phyloP scores from a whole-genome alignment of 2,329 filamentous ascomycete genomes.

The Cladosporium halotolerans region DNA sequence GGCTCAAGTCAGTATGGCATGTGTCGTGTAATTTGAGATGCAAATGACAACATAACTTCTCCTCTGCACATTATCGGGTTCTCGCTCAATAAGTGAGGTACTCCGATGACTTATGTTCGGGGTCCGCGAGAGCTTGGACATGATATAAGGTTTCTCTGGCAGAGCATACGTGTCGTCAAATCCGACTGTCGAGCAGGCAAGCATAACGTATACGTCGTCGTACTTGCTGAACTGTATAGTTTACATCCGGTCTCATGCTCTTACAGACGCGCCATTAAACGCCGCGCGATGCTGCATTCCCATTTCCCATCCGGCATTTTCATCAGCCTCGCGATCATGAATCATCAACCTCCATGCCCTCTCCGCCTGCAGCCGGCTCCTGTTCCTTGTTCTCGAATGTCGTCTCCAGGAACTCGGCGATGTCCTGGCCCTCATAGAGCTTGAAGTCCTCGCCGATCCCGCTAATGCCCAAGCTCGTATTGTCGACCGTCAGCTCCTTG shows the following conservation, averaged over 20 bases:
- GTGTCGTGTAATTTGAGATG: too few relatives aligned
- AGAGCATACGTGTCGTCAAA: too few relatives aligned
- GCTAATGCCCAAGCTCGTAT: slow-evolving; percentile 85
- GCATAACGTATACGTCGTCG: not conserved
- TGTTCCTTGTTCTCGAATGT: slow-evolving; percentile 42
- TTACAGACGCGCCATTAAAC: not conserved
- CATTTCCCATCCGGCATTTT: not conserved
- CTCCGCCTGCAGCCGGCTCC: slow-evolving; percentile 27
- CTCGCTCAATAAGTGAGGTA: too few relatives aligned
- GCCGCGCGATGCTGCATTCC: not conserved
- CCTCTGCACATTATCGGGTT: too few relatives aligned
- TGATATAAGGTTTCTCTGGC: too few relatives aligned
- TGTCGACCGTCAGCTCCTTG: slow-evolving; percentile 94
- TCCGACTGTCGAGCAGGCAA: too few relatives aligned
- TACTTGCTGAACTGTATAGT: slow-evolving; percentile 9
- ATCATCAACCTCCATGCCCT: slow-evolving; percentile 29
- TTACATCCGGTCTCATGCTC: slow-evolving; percentile 8
- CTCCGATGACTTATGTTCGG: too few relatives aligned
- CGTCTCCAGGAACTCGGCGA: slow-evolving; percentile 78
- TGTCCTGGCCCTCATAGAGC: slow-evolving; percentile 82
- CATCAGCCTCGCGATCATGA: slow-evolving; percentile 2
- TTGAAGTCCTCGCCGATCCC: slow-evolving; percentile 85
- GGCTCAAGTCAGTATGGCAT: too few relatives aligned
- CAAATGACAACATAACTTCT: too few relatives aligned
- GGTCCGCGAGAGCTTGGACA: too few relatives aligned